Conservation (phyloP, 441 rosid species). For the Theobroma grandiflorum region DNA sequence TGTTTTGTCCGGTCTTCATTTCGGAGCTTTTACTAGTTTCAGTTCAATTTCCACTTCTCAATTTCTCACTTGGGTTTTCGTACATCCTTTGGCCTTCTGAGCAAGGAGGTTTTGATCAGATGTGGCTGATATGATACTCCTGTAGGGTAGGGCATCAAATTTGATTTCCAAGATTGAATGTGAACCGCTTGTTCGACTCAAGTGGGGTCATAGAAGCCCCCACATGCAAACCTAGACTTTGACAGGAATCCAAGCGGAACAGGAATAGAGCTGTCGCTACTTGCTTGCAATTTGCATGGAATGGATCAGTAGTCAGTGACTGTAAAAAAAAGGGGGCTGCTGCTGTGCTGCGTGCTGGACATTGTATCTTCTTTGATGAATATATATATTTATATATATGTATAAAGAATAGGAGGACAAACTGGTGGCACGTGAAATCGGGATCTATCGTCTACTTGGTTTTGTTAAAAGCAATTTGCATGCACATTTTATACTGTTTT, state of each 20-base stretch:
- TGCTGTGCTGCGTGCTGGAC: too few species aligned
- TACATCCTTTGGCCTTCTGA: background rate
- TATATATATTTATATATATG: background rate
- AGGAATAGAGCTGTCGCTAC: background rate
- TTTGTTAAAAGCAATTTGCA: background rate
- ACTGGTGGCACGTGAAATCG: background rate
- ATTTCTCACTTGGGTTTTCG: background rate
- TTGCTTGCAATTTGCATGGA: background rate
- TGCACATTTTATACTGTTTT: slow-evolving; percentile 12
- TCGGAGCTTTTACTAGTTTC: background rate
- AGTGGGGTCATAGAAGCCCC: background rate
- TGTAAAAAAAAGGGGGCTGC: too few species aligned
- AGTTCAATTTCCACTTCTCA: background rate
- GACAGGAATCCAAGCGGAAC: background rate
- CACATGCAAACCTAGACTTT: background rate
- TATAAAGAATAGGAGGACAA: background rate
- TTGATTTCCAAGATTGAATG: slow-evolving; percentile 7
- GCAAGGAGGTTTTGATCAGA: background rate
- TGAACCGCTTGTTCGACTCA: background rate
- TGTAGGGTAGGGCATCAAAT: background rate
- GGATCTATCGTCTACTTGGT: background rate
- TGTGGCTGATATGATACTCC: background rate
- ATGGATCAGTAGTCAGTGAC: background rate
- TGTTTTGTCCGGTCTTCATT: background rate
- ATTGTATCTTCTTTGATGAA: background rate